Evolutionary conservation across 2,329 filamentous ascomycete species (phyloP), one percentile per base, ranked within the genome.

Genomic region (Talaromyces sp.): DNA sequence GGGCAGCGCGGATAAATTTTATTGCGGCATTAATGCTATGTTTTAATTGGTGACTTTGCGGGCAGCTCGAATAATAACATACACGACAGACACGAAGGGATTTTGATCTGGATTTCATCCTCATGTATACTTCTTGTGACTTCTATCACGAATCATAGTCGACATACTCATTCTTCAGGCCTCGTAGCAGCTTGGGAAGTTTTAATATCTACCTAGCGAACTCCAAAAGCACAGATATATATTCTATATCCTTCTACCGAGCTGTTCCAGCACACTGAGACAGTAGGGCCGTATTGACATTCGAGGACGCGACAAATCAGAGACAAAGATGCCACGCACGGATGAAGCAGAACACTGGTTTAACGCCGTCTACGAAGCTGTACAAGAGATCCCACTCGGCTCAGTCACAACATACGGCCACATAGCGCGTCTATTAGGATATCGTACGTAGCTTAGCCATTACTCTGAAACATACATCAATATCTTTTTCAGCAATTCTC

Each of bases 401-500:
- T 89, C 84, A 72, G 92, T 97, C 46, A 97, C 93, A 1, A 91
- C 86, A 54, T 98, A 98, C 73, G 92, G 90, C 2, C 86, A 88
- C 68, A 87, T 88, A 62, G 86, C 86, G n/a, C 75, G 75, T 16
- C 75, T 88, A 35, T 74, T 88, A 3, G 86, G 85, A 58, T 82
- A 83, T 72, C 85, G 84, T 87, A 78, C 69, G 83, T 55, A 60
- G 35, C 48, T 37, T 33, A 40, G n/a, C 25, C 35, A 23, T 25
- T 14, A 3, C 9, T 21, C 16, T 23, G 9, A 18, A 12, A 31
- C 25, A 50, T 31, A 31, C 4, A 28, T 16, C 42, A 25, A 25
- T 28, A 28, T 28, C n/a, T 28, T 28, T 28, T 28, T 6, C 28
- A 3, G 28, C 28, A 48, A 16, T 5, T 14, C 42, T 46, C 21